Conservation (phyloP, 768 basidiomycete species). For the Russula lepida region DNA sequence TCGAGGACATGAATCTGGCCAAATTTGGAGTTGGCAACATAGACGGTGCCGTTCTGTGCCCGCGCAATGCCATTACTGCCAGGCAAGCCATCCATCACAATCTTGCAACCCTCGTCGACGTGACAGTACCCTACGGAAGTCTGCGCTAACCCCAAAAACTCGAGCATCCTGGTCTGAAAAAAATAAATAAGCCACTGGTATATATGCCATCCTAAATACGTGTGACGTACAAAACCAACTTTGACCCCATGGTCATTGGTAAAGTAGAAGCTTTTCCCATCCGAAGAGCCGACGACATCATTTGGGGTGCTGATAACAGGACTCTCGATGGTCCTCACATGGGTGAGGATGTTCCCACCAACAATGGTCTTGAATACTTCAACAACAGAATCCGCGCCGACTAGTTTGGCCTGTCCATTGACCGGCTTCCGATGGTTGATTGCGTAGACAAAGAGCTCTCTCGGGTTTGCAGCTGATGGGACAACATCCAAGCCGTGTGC, state of each 20-base stretch:
- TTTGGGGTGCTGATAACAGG: conserved; percentile 56
- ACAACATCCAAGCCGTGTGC: conserved; percentile 67
- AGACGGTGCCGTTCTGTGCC: conserved; percentile 50
- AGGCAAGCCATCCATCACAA: conserved; percentile 42
- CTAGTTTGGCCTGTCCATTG: conserved; percentile 29
- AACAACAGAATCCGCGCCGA: conserved; percentile 64
- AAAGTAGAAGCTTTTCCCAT: conserved; percentile 58
- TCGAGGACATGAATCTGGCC: conserved; percentile 49
- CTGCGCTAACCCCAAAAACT: conserved; percentile 5
- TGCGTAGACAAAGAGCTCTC: conserved; percentile 54
- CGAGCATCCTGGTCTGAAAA: conserved; percentile 4
- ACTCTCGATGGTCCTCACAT: conserved; percentile 52
- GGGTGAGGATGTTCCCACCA: conserved; percentile 37
- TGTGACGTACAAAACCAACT: conserved; percentile 40
- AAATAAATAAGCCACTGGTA: not conserved
- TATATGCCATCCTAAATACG: not conserved
- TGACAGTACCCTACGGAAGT: conserved; percentile 62
- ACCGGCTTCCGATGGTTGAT: conserved; percentile 60
- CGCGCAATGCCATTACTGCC: conserved; percentile 54
- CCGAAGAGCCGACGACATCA: conserved; percentile 56
- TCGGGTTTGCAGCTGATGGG: conserved; percentile 38
- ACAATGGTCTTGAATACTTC: conserved; percentile 56
- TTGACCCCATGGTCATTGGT: conserved; percentile 60
- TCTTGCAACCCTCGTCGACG: conserved; percentile 49
- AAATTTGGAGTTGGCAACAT: conserved; percentile 41